Percentiles rank a stretch among this genome's conserved stretches.
These are phyloP conservation scores for Pseudozyma sp. DNA, from an alignment of 1,284 basidiomycete species.

Conservation along the genomic window DNA sequence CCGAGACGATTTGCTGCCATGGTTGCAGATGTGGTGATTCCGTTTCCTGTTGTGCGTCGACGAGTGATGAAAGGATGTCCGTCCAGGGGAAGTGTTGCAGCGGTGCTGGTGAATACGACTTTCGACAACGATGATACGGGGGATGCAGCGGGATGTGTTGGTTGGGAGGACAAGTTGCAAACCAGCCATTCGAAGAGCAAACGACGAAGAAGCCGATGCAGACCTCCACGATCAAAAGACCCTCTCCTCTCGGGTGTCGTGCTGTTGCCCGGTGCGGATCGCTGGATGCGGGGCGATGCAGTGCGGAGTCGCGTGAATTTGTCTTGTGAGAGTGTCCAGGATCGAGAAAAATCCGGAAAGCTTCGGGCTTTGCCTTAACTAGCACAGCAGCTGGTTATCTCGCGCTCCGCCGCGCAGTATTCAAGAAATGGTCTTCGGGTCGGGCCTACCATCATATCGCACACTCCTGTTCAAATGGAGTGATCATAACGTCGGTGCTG, in stretches of 20 bases:
- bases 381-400: not conserved
- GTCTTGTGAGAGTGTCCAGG: conserved; percentile 30
- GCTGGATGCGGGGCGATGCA: conserved; percentile 27
- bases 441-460: no score
- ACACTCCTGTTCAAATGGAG: no score
- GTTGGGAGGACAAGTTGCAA: not conserved
- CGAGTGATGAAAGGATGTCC: no score
- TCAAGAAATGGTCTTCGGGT: no score
- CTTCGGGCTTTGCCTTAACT: conserved; percentile 1
- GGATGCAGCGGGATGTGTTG: conserved; percentile 5
- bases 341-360: conserved; percentile 16
- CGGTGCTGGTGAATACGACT: no score
- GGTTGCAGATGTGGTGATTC: not conserved
- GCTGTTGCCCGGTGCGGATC: no score
- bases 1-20: conserved; percentile 50
- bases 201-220: conserved; percentile 10
- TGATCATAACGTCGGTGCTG: no score
- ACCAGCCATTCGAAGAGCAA: conserved; percentile 14
- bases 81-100: no score
- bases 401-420: no score
- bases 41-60: not conserved
- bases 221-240: conserved; percentile 11
- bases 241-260: not conserved
- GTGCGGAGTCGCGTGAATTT: conserved; percentile 17
- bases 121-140: not conserved